phyloP scores from a whole-genome alignment of 345 rosid species.

The Eucalyptus microcorys region DNA sequence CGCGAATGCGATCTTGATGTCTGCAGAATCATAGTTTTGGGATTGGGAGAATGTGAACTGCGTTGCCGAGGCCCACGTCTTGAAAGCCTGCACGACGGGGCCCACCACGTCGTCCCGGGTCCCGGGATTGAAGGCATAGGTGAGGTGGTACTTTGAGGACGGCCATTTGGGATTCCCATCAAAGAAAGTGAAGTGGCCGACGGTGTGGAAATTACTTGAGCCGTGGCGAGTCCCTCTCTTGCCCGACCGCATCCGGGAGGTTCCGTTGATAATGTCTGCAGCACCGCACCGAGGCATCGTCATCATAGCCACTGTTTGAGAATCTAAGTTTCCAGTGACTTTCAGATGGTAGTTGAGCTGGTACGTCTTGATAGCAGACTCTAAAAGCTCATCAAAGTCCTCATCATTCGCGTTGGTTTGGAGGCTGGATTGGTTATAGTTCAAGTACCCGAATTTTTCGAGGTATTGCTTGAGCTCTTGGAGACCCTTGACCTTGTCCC shows the following conservation, averaged over 20 bases:
- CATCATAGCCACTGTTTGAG: slow-evolving; percentile 3
- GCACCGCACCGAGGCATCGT: slow-evolving; percentile 14
- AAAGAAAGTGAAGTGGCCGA: slow-evolving; percentile 7
- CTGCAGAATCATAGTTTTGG: neutral
- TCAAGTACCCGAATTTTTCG: slow-evolving; percentile 19
- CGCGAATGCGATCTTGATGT: slow-evolving; percentile 6
- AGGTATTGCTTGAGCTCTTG: slow-evolving; percentile 12
- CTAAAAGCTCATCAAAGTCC: slow-evolving; percentile 8
- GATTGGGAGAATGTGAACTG: slow-evolving; percentile 1
- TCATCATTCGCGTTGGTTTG: neutral
- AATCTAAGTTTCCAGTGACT: slow-evolving; percentile 6
- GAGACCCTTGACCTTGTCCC: slow-evolving; percentile 15
- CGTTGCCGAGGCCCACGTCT: slow-evolving; percentile 4
- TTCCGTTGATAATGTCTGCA: slow-evolving; percentile 17
- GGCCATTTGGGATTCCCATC: slow-evolving; percentile 9
- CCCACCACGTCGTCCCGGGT: neutral
- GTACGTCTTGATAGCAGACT: slow-evolving; percentile 14
- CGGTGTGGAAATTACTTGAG: neutral
- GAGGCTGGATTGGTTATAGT: neutral
- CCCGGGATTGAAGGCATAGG: neutral
- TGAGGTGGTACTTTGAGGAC: neutral
- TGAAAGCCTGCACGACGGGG: slow-evolving; percentile 4
- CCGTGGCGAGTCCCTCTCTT: neutral
- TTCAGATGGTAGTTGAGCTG: slow-evolving; percentile 9
- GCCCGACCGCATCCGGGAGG: slow-evolving; percentile 1